These are phyloP conservation scores for Moniliophthora roreri DNA, from an alignment of 1,284 basidiomycete genomes.

Conservation along the genomic window DNA sequence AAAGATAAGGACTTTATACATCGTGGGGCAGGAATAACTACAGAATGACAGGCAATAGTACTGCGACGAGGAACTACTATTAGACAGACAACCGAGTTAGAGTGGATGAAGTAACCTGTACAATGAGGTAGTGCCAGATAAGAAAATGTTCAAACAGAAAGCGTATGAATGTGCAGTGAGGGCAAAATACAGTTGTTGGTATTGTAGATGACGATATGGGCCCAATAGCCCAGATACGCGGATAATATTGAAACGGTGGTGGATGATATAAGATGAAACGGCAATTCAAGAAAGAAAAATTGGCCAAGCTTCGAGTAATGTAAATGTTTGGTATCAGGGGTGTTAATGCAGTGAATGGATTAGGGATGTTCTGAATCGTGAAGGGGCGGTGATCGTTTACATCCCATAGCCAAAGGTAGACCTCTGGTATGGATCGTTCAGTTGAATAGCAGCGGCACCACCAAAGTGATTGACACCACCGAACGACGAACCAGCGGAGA, in stretches of 20 bases:
- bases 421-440: slow-evolving; percentile 75
- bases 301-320: slow-evolving; percentile 29
- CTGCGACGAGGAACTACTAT: slow-evolving; percentile 53
- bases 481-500: slow-evolving; percentile 51
- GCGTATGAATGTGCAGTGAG: slow-evolving; percentile 39
- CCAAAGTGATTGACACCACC: slow-evolving; percentile 56
- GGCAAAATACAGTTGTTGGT: slow-evolving; percentile 69
- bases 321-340: slow-evolving; percentile 21
- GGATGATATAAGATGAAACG: slow-evolving; percentile 21
- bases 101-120: slow-evolving; percentile 52
- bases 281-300: slow-evolving; percentile 30
- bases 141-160: slow-evolving; percentile 45
- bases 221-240: slow-evolving; percentile 17
- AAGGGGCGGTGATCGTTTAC: slow-evolving; percentile 45
- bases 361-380: slow-evolving; percentile 25
- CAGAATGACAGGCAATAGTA: slow-evolving; percentile 64
- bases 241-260: slow-evolving; percentile 16
- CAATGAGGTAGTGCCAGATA: slow-evolving; percentile 50
- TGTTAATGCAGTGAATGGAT: slow-evolving; percentile 9
- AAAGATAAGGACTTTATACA: slow-evolving; percentile 48
- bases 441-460: slow-evolving; percentile 49
- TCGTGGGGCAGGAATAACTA: slow-evolving; percentile 53
- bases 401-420: slow-evolving; percentile 75
- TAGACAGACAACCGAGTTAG: slow-evolving; percentile 53
- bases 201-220: slow-evolving; percentile 40